Evolutionary conservation across 345 rosid species (phyloP).

Genomic region (Salix brachista): DNA sequence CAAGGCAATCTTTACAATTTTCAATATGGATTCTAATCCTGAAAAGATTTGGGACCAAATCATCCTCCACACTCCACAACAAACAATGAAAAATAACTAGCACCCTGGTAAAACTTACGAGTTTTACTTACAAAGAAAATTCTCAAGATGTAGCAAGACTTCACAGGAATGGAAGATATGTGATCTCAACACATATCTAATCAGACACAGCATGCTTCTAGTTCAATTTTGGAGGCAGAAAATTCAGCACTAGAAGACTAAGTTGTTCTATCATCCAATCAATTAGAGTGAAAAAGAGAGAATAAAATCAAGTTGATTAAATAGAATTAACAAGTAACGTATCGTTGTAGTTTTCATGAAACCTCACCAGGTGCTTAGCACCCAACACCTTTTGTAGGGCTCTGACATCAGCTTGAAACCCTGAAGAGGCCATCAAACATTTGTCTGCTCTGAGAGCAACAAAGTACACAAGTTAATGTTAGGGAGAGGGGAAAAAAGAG

Average conservation of each 20-base stretch:
- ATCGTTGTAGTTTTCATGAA: not conserved
- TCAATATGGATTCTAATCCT: not conserved
- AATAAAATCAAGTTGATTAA: not conserved
- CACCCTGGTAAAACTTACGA: not conserved
- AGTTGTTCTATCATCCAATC: not conserved
- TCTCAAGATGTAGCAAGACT: not conserved
- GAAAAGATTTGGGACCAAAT: not conserved
- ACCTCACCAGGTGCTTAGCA: conserved; percentile 87
- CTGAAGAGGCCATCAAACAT: conserved; percentile 84
- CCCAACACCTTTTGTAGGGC: conserved; percentile 81
- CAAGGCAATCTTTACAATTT: not conserved
- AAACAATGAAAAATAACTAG: not conserved
- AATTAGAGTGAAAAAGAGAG: not conserved
- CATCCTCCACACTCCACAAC: not conserved
- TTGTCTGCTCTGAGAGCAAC: conserved; percentile 65
- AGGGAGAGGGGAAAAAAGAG: not conserved
- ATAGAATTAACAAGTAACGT: not conserved
- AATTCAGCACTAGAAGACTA: not conserved
- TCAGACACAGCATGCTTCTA: not conserved
- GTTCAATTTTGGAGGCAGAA: not conserved
- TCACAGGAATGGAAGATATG: not conserved
- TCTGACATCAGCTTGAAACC: conserved; percentile 94
- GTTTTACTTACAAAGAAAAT: not conserved
- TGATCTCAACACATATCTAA: not conserved
- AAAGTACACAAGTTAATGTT: not conserved